Conservation (phyloP, 768 basidiomycete genomes). For the Termitomyces sp. region DNA sequence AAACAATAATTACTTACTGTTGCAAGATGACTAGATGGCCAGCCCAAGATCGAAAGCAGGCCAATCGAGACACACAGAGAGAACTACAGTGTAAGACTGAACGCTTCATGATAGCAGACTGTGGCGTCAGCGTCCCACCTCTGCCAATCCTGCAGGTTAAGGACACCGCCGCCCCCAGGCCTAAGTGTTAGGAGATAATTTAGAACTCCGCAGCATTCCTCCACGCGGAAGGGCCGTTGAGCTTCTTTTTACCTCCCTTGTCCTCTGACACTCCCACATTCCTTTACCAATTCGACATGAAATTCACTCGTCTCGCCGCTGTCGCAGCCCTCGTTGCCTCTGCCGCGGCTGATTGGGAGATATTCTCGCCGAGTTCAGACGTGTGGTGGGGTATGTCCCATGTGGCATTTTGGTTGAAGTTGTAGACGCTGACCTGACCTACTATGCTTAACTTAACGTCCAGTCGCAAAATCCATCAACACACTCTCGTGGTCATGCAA, state of each 20-base stretch:
- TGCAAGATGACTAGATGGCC: too few relatives aligned
- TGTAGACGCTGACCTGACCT: background rate
- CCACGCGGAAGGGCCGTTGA: background rate
- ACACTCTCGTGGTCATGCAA: conserved; percentile 56
- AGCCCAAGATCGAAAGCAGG: background rate
- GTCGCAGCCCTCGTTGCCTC: conserved; percentile 32
- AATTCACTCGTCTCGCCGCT: conserved; percentile 23
- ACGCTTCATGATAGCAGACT: background rate
- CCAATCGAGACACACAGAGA: background rate
- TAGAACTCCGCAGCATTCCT: conserved; percentile 5
- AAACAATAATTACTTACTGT: too few relatives aligned
- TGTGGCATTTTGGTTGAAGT: background rate
- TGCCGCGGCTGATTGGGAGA: conserved; percentile 34
- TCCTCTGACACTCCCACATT: conserved; percentile 9
- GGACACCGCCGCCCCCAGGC: too few relatives aligned
- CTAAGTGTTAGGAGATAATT: background rate
- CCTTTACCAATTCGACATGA: conserved; percentile 7
- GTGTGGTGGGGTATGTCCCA: conserved; percentile 60
- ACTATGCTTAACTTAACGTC: too few relatives aligned
- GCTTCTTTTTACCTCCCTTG: background rate
- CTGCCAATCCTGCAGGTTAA: background rate
- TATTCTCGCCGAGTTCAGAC: conserved; percentile 39
- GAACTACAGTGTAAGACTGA: background rate
- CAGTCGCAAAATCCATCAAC: conserved; percentile 56
- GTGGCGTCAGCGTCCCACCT: background rate